phyloP scores from a whole-genome alignment of 768 basidiomycete genomes.

The Termitomyces eurrhizus region DNA sequence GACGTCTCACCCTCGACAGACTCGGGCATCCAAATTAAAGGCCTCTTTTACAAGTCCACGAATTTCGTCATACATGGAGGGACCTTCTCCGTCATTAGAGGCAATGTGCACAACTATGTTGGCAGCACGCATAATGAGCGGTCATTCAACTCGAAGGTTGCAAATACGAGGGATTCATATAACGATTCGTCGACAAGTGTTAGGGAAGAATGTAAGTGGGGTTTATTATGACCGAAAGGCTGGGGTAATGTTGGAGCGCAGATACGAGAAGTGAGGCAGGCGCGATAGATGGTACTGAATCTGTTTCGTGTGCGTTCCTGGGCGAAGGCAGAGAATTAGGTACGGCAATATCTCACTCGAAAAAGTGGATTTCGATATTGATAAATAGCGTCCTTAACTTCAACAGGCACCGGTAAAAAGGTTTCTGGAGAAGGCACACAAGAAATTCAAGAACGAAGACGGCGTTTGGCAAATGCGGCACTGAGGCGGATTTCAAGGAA shows the following conservation, averaged over 20 bases:
- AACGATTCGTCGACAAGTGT: not conserved
- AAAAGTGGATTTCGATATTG: not conserved
- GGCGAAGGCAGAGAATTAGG: not conserved
- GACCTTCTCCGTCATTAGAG: not conserved
- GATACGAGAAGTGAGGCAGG: not conserved
- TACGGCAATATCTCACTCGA: not conserved
- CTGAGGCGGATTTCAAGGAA: no score
- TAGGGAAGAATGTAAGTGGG: not conserved
- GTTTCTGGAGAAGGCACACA: not conserved
- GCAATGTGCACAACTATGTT: not conserved
- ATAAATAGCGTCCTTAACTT: not conserved
- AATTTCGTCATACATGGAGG: not conserved
- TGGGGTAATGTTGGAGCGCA: not conserved
- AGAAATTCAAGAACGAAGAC: not conserved
- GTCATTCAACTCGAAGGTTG: not conserved
- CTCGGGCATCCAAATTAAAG: not conserved
- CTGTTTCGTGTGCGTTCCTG: not conserved
- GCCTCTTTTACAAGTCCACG: not conserved
- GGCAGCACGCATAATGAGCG: constrained; percentile 1
- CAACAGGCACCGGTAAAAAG: not conserved
- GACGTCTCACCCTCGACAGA: not conserved
- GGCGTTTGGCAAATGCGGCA: not conserved
- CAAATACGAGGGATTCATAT: not conserved
- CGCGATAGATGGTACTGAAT: not conserved
- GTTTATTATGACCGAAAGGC: not conserved